These are phyloP conservation scores for Kwoniella shandongensis DNA, from an alignment of 768 basidiomycete species.

Conservation along the genomic window DNA sequence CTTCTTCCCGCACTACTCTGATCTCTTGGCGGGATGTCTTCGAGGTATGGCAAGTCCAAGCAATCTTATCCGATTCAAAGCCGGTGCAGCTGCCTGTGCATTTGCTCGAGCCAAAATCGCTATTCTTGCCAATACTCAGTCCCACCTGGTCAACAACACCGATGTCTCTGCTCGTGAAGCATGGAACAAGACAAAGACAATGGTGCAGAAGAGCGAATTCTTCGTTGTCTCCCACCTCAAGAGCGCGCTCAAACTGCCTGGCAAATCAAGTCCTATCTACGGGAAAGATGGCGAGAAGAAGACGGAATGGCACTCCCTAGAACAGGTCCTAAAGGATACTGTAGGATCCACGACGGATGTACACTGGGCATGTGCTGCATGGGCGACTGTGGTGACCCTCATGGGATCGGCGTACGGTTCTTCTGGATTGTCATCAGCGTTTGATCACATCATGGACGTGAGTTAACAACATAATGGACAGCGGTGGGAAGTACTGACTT, in stretches of 20 bases:
- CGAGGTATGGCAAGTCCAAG: constrained; percentile 19
- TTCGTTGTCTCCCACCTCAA: constrained; percentile 30
- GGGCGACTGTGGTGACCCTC: constrained; percentile 42
- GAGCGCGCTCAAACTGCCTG: constrained; percentile 14
- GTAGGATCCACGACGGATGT: constrained; percentile 36
- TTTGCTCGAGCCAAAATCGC: constrained; percentile 38
- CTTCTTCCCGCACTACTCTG: constrained; percentile 40
- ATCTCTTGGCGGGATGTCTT: constrained; percentile 38
- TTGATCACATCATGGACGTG: constrained; percentile 49
- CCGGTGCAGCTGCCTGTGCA: constrained; percentile 33
- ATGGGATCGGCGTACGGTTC: constrained; percentile 43
- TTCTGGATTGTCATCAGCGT: constrained; percentile 28
- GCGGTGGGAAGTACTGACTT: constrained; percentile 2
- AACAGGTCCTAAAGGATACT: constrained; percentile 35
- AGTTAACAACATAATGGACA: constrained; percentile 17
- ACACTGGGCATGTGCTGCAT: constrained; percentile 49
- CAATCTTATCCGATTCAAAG: constrained; percentile 32
- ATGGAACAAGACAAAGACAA: constrained; percentile 22
- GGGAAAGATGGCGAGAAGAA: constrained; percentile 33
- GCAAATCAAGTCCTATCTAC: constrained; percentile 20
- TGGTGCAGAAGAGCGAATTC: constrained; percentile 23
- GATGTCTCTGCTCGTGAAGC: constrained; percentile 23
- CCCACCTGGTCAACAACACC: constrained; percentile 2
- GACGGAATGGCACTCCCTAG: constrained; percentile 34
- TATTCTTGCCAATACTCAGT: constrained; percentile 17